Conservation (phyloP, 139 green algal species). For the Coelastrella sp. region DNA sequence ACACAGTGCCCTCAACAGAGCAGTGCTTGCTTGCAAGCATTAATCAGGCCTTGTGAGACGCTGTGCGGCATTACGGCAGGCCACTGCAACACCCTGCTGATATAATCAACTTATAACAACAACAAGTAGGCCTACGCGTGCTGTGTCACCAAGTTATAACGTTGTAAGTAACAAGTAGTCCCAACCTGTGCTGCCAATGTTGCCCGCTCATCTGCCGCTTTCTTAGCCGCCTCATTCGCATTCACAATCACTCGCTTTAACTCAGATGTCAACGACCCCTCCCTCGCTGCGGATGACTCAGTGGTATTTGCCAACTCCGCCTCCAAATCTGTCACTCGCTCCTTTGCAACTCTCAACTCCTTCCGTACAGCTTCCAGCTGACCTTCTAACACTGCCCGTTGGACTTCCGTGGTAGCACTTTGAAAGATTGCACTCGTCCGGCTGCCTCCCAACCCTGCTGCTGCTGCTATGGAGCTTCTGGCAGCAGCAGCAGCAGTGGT, state of each 20-base stretch:
- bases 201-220: constrained; percentile 13
- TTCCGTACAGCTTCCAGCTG: neutral
- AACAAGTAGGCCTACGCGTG: neutral
- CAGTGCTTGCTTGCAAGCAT: no score
- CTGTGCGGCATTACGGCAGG: no score
- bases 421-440: neutral
- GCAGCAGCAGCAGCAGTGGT: neutral
- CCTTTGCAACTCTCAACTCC: neutral
- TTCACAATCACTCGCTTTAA: neutral
- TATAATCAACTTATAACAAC: no score
- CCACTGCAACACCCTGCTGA: no score
- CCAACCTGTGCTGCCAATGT: neutral
- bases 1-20: no score
- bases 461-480: neutral
- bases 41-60: no score
- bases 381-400: neutral
- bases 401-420: neutral
- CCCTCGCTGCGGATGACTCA: neutral
- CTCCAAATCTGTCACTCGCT: neutral
- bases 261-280: constrained; percentile 6
- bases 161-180: neutral
- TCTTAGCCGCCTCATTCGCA: neutral
- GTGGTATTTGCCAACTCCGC: neutral
- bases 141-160: neutral
- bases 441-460: neutral